Percentiles rank a stretch among this genome's conserved stretches.
Conservation (phyloP, 306 rosid species). For the Rosa rugosa region DNA sequence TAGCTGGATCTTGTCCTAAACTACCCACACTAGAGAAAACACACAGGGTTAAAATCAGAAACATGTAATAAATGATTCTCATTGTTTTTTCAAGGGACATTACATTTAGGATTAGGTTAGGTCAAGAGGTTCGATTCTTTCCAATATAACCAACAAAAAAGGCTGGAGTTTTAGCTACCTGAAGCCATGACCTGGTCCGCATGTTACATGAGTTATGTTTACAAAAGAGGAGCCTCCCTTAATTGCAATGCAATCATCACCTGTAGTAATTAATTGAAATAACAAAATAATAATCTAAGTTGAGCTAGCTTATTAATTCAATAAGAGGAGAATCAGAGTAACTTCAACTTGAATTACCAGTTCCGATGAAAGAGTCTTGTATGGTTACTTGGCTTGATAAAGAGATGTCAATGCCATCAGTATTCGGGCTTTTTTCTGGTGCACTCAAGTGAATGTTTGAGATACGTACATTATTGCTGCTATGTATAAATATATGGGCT, state of each 20-base stretch:
- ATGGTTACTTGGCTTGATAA: slow-evolving; percentile 3
- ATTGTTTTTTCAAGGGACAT: background rate
- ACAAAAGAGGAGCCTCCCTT: slow-evolving; percentile 11
- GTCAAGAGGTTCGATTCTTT: too few relatives aligned
- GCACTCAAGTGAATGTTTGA: slow-evolving; percentile 12
- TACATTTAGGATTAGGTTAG: background rate
- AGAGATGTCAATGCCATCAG: slow-evolving; percentile 19
- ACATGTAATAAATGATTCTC: background rate
- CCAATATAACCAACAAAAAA: background rate
- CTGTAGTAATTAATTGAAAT: background rate
- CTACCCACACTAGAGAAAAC: slow-evolving; percentile 12
- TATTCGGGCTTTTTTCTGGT: slow-evolving; percentile 15
- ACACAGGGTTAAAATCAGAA: background rate
- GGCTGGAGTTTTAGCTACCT: slow-evolving; percentile 5
- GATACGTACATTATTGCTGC: background rate
- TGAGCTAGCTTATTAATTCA: background rate
- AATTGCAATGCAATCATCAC: slow-evolving; percentile 27
- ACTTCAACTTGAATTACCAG: background rate
- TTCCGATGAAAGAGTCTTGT: background rate
- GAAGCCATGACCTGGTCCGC: slow-evolving; percentile 31
- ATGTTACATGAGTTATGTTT: background rate
- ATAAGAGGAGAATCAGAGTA: background rate
- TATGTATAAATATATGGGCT: slow-evolving; percentile 2
- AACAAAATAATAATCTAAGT: background rate
- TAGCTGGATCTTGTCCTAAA: background rate